Evolutionary conservation across 2,329 filamentous ascomycete genomes (phyloP).

Genomic region (Trichoderma harzianum): DNA sequence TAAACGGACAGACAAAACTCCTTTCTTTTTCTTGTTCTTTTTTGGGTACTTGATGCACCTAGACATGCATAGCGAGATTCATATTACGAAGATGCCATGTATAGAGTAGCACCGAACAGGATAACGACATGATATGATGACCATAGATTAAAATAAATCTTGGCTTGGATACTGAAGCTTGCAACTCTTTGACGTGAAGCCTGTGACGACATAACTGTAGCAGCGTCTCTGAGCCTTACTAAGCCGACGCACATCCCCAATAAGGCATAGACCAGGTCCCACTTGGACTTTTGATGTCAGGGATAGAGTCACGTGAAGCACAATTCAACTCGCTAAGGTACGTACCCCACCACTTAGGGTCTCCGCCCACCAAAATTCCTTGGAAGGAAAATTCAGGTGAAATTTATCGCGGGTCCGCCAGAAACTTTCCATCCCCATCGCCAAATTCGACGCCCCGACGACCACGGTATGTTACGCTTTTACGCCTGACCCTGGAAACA

Average conservation of each 20-base stretch:
- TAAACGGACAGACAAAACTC: conserved; percentile 30
- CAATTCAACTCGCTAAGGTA: conserved; percentile 28
- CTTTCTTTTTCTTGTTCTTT: background rate
- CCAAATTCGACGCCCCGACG: conserved; percentile 40
- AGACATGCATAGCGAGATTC: conserved; percentile 10
- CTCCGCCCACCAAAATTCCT: conserved; percentile 40
- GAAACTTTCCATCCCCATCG: conserved; percentile 33
- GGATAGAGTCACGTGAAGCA: conserved; percentile 2
- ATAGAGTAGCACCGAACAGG: background rate
- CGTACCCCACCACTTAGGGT: conserved; percentile 36
- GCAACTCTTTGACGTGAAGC: background rate
- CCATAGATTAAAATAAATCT: background rate
- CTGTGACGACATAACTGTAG: background rate
- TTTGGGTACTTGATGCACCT: background rate
- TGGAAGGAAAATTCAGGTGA: conserved; percentile 34
- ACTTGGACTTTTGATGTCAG: background rate
- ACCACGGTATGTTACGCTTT: conserved; percentile 34
- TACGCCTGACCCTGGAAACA: background rate
- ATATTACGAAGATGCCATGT: background rate
- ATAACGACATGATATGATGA: conserved; percentile 1
- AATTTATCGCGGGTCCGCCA: conserved; percentile 35
- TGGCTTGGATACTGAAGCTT: background rate
- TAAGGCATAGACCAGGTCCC: background rate
- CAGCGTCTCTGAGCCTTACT: background rate
- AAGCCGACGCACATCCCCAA: background rate